These are phyloP conservation scores for Phytophthora fragariae DNA, from an alignment of 352 stramenopile species.

Conservation along the genomic window DNA sequence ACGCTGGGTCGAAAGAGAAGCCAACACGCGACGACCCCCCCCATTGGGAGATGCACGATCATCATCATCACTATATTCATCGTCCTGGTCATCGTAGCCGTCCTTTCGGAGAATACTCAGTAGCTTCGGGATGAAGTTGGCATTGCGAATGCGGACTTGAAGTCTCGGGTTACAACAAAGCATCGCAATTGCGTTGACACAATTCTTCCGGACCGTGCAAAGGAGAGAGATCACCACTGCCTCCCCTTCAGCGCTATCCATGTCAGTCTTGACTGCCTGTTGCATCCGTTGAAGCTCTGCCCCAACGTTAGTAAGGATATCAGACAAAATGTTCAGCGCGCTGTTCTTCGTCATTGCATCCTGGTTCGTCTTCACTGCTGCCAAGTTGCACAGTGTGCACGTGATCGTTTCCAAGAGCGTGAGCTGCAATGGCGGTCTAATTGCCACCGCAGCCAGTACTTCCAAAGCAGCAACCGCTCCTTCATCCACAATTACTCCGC, in stretches of 20 bases:
- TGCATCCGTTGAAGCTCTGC: constrained; percentile 38
- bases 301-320: constrained; percentile 48
- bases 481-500: constrained; percentile 77
- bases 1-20: not conserved
- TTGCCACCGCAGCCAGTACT: constrained; percentile 47
- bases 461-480: constrained; percentile 65
- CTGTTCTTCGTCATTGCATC: constrained; percentile 68
- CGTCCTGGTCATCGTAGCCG: constrained; percentile 16
- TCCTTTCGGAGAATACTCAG: constrained; percentile 47
- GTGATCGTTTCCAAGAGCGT: constrained; percentile 54
- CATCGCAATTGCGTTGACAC: constrained; percentile 65
- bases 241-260: constrained; percentile 33
- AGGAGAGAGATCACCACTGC: constrained; percentile 30
- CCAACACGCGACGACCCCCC: not conserved
- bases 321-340: constrained; percentile 53
- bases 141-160: constrained; percentile 59
- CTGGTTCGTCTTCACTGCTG: constrained; percentile 69
- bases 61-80: constrained; percentile 41
- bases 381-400: constrained; percentile 68
- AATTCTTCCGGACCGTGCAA: constrained; percentile 63
- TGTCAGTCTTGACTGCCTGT: constrained; percentile 4
- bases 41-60: constrained; percentile 10
- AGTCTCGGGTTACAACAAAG: constrained; percentile 83
- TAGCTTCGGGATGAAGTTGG: constrained; percentile 64
- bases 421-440: constrained; percentile 35